A percentile compares a stretch with the other conserved stretches of the same genome.
These are phyloP conservation scores for Ceratocystis harringtonii DNA, from an alignment of 2,329 filamentous ascomycete species.

Conservation along the genomic window DNA sequence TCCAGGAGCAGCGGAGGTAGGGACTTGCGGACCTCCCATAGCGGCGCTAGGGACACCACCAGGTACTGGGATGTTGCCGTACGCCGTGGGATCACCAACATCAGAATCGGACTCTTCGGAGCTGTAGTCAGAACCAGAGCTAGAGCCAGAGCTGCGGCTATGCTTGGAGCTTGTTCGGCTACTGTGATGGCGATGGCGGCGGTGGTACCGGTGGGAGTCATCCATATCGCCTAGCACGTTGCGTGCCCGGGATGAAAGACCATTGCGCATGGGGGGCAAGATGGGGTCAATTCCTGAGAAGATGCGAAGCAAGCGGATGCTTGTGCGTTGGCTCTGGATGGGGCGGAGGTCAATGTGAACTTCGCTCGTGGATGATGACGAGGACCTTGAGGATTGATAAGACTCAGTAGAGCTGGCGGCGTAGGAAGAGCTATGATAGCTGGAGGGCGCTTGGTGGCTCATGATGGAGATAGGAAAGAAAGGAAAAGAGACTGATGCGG, in stretches of 20 bases:
- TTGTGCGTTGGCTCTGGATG: slow-evolving; percentile 9
- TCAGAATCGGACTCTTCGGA: not conserved
- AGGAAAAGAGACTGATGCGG: not conserved
- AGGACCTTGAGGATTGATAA: not conserved
- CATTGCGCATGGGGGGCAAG: slow-evolving; percentile 8
- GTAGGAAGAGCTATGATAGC: not conserved
- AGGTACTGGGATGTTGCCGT: not conserved
- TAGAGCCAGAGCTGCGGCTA: not conserved
- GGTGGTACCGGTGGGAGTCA: not conserved
- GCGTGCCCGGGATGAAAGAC: slow-evolving; percentile 1
- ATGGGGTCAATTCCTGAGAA: slow-evolving; percentile 17
- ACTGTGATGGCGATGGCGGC: not conserved
- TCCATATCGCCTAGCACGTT: not conserved
- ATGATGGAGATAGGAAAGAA: not conserved
- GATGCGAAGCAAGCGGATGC: slow-evolving; percentile 16
- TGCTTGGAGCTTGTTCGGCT: slow-evolving; percentile 1
- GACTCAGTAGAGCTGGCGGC: slow-evolving; percentile 4
- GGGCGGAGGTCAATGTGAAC: not conserved
- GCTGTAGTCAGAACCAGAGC: not conserved
- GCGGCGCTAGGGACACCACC: not conserved
- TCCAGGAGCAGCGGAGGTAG: not conserved
- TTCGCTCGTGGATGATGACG: not conserved
- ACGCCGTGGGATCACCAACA: not conserved
- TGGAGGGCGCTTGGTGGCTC: not conserved
- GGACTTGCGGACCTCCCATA: not conserved